Percentiles rank a stretch among this genome's conserved stretches.
Evolutionary conservation across 371 early-diverging fungal species (phyloP).

Genomic region (Zychaea mexicana): DNA sequence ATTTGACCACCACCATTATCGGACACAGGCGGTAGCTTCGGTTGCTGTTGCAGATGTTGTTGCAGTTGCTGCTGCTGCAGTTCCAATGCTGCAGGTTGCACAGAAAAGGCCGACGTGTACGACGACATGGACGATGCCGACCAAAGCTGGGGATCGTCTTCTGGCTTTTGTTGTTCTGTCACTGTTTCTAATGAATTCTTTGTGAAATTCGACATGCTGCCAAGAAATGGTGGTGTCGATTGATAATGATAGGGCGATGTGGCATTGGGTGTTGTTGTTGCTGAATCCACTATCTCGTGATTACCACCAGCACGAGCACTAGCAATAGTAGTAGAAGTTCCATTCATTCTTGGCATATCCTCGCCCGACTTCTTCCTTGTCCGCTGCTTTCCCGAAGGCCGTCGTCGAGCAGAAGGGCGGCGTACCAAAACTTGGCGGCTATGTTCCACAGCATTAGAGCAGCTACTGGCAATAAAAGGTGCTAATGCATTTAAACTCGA

Average conservation of each 20-base stretch:
- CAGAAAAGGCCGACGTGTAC: slow-evolving; percentile 10
- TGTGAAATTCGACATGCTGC: slow-evolving; percentile 29
- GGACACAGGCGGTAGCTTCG: no score
- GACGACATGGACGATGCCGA: slow-evolving; percentile 2
- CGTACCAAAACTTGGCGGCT: slow-evolving; percentile 3
- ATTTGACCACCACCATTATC: background rate
- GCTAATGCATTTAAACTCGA: slow-evolving; percentile 46
- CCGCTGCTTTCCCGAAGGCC: background rate
- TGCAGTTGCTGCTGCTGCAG: background rate
- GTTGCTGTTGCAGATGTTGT: background rate
- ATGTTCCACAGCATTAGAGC: slow-evolving; percentile 39
- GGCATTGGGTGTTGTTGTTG: slow-evolving; percentile 12
- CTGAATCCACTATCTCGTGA: slow-evolving; percentile 14
- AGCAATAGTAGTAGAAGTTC: no score
- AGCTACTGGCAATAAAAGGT: slow-evolving; percentile 58
- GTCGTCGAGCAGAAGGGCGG: background rate
- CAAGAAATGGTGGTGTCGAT: slow-evolving; percentile 24
- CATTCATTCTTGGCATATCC: background rate
- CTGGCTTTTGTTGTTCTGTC: slow-evolving; percentile 14
- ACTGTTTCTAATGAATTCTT: slow-evolving; percentile 40
- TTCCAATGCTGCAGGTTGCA: background rate
- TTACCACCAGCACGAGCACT: no score
- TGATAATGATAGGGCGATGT: slow-evolving; percentile 8
- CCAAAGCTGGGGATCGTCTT: slow-evolving; percentile 1
- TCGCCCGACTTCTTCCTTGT: slow-evolving; percentile 1